These are phyloP conservation scores for Pichia paraexigua DNA, from an alignment of 805 yeast species.

Conservation along the genomic window DNA sequence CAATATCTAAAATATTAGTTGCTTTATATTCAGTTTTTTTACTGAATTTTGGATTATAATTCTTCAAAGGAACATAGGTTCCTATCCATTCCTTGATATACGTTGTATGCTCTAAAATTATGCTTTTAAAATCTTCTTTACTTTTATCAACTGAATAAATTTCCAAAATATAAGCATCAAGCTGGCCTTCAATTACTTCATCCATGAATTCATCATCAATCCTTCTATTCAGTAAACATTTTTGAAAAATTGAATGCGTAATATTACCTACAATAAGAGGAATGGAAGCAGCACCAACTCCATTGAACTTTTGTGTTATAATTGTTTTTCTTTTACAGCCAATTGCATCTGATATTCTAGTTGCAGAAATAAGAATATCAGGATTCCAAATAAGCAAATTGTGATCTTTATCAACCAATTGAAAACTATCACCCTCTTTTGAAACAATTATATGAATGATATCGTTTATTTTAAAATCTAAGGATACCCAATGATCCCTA, in stretches of 20 bases:
- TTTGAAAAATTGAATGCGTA: conserved; percentile 69
- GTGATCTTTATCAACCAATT: conserved; percentile 44
- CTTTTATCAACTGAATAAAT: conserved; percentile 52
- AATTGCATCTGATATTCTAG: conserved; percentile 69
- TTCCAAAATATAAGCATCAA: conserved; percentile 24
- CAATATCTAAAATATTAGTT: conserved; percentile 67
- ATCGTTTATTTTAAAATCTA: conserved; percentile 44
- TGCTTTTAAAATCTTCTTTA: conserved; percentile 34
- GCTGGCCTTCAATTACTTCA: conserved; percentile 23
- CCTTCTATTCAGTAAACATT: conserved; percentile 35
- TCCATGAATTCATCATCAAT: conserved; percentile 34
- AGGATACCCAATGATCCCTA: conserved; percentile 52
- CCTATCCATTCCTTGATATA: conserved; percentile 48
- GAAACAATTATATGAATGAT: conserved; percentile 54
- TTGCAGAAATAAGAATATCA: conserved; percentile 73
- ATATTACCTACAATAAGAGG: conserved; percentile 75
- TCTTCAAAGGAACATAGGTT: conserved; percentile 28
- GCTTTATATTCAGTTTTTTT: conserved; percentile 40
- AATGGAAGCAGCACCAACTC: conserved; percentile 57
- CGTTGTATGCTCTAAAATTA: conserved; percentile 40
- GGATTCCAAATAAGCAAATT: conserved; percentile 78
- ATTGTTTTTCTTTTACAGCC: conserved; percentile 68
- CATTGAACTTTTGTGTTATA: conserved; percentile 44
- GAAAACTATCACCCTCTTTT: conserved; percentile 22
- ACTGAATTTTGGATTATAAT: conserved; percentile 5